phyloP scores from a whole-genome alignment of 768 basidiomycete species.

The Boletus insuetus region DNA sequence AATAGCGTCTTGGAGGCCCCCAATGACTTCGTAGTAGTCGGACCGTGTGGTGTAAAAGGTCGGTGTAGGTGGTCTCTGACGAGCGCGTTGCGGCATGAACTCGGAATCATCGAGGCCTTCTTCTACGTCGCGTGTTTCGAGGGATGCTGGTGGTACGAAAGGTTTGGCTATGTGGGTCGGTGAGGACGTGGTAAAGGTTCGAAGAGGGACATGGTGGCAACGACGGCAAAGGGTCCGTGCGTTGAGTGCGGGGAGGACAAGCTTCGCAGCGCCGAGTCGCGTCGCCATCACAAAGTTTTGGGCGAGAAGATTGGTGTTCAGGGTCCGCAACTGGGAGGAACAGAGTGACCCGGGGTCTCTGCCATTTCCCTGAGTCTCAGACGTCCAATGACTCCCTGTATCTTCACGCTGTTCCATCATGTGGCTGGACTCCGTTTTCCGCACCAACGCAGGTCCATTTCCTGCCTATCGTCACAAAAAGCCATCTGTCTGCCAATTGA shows the following conservation, averaged over 20 bases:
- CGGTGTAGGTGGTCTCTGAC: conserved; percentile 55
- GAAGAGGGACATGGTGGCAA: not conserved
- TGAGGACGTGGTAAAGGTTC: conserved; percentile 11
- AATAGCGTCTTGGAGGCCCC: conserved; percentile 63
- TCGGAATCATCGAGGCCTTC: conserved; percentile 8
- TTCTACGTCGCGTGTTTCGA: conserved; percentile 8
- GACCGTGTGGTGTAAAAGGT: conserved; percentile 84
- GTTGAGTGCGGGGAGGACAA: not conserved
- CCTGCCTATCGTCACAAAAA: too few species aligned
- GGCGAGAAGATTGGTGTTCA: conserved; percentile 11
- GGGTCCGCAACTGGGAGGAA: conserved; percentile 7
- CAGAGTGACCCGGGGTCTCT: conserved; percentile 15
- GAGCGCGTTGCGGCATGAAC: conserved; percentile 3
- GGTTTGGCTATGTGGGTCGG: not conserved
- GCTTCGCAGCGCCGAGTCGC: conserved; percentile 5
- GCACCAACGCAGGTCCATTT: too few species aligned
- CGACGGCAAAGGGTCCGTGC: conserved; percentile 6
- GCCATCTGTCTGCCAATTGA: too few species aligned
- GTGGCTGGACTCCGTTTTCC: too few species aligned
- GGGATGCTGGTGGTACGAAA: conserved; percentile 29
- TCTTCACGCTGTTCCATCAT: too few species aligned
- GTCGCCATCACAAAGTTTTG: conserved; percentile 14
- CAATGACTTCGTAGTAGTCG: conserved; percentile 69
- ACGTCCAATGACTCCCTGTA: too few species aligned
- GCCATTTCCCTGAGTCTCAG: too few species aligned